Conservation (phyloP, 2,329 filamentous ascomycete genomes). For the Penicillium palitans region DNA sequence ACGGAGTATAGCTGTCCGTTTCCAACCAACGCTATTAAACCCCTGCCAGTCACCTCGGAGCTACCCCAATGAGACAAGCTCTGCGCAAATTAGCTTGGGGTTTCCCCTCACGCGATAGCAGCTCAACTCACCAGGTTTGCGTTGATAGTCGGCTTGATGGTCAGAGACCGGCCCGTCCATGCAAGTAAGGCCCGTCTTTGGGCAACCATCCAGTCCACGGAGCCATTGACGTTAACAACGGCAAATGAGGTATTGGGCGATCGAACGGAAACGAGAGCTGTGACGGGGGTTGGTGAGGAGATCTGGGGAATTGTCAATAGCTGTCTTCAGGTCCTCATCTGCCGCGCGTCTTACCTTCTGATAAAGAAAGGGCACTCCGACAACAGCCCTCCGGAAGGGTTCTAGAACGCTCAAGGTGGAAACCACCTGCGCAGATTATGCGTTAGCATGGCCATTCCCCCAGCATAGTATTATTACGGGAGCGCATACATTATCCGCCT, state of each 20-base stretch:
- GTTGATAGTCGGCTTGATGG: conserved; percentile 73
- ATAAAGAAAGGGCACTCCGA: conserved; percentile 93
- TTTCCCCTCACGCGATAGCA: neutral
- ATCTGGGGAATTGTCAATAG: conserved; percentile 53
- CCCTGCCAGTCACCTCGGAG: conserved; percentile 82
- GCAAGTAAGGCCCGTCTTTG: conserved; percentile 88
- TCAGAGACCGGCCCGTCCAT: conserved; percentile 89
- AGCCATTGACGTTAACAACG: conserved; percentile 85
- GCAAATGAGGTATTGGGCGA: conserved; percentile 83
- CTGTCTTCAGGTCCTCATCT: neutral
- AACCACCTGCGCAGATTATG: conserved; percentile 61
- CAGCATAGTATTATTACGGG: neutral
- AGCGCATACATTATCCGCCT: conserved; percentile 75
- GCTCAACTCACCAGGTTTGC: conserved; percentile 59
- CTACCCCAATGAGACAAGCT: conserved; percentile 87
- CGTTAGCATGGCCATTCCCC: neutral
- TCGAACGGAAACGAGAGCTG: conserved; percentile 83
- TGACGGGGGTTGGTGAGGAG: conserved; percentile 82
- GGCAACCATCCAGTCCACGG: conserved; percentile 90
- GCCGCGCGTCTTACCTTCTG: conserved; percentile 56
- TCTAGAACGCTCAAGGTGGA: conserved; percentile 86
- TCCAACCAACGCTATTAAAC: conserved; percentile 78
- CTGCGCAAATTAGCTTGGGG: conserved; percentile 46
- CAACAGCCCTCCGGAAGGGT: conserved; percentile 73
- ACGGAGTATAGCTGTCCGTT: conserved; percentile 89